Base-by-base conservation (phyloP, 495 filamentous ascomycete species). In the Penicillium lividum region DNA sequence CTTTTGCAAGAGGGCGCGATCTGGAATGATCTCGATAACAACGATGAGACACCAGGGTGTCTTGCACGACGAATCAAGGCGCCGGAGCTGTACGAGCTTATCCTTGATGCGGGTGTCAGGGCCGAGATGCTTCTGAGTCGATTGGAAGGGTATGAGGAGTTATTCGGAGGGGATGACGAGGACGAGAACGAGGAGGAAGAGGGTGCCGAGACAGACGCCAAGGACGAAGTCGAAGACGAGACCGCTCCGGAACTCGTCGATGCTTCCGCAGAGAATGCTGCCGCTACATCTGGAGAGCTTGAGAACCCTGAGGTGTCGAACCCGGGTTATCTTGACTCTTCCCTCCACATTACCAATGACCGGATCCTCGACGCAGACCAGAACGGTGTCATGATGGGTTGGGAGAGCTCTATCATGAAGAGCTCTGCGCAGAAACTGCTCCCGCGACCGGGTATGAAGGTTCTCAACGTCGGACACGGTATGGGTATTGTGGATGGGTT, bases 321-420 rank as follows among this genome's bases (percentile, higher is more conserved):
- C 63, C 76, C 83, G 38, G 81, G 83, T 22, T 98, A 96, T 69
- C 85, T 98, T 3, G 75, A 83, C n/a, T 90, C 89, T 0, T 76
- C 78, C 9, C 82, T 98, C 4, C 90, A 82, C 11, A 96, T 95
- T 77, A 75, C 79, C 25, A 78, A 82, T 28, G 85, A 88, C 56
- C 86, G 89, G 31, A 82, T 98, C 8, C 81, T 97, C 1, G 94
- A 98, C 61, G 78, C 79, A 4, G 84, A 87, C 49, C 80, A 82
- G 6, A 98, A 98, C 68, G 91, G 92, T 29, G 91, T 98, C 1
- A 98, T 98, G 94, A 90, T 98, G 94, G 80, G 88, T 29, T 98
- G 94, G 94, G 94, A 98, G 73, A 87, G 87, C 0, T 82, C 86
- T 34, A 92, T 98, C 54, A 98, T 98, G 94, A 80, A 82, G 54